phyloP scores from a whole-genome alignment of 441 rosid genomes.

The Theobroma grandiflorum region DNA sequence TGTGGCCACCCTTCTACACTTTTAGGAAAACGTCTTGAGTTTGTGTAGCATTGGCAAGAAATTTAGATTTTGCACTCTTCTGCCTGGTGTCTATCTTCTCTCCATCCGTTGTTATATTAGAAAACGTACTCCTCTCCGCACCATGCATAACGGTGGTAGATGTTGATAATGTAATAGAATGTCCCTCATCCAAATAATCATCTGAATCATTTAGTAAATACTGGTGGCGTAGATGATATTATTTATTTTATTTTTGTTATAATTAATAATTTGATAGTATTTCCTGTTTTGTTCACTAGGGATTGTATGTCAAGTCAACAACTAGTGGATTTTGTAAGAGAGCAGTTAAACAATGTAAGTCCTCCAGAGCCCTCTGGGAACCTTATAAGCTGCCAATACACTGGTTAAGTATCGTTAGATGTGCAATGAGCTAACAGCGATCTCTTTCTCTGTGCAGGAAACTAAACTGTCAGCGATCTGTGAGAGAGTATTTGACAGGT shows the following conservation, averaged over 20 bases:
- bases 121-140: background rate
- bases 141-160: background rate
- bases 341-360: slow-evolving; percentile 52
- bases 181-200: slow-evolving; percentile 1
- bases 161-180: background rate
- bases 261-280: background rate
- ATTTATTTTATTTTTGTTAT: background rate
- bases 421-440: background rate
- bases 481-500: slow-evolving; percentile 64
- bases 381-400: slow-evolving; percentile 3
- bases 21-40: too few relatives aligned
- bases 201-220: background rate
- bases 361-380: background rate
- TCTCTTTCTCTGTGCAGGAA: slow-evolving; percentile 42
- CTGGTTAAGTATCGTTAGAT: slow-evolving; percentile 10
- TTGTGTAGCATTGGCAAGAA: too few relatives aligned
- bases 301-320: slow-evolving; percentile 78
- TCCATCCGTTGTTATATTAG: background rate
- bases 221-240: background rate
- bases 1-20: too few relatives aligned
- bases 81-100: background rate
- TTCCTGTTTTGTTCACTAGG: slow-evolving; percentile 38
- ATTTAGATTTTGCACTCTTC: background rate
- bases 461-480: slow-evolving; percentile 56
- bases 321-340: slow-evolving; percentile 60